phyloP scores from a whole-genome alignment of 2,329 filamentous ascomycete species.

The Penicillium sp. region DNA sequence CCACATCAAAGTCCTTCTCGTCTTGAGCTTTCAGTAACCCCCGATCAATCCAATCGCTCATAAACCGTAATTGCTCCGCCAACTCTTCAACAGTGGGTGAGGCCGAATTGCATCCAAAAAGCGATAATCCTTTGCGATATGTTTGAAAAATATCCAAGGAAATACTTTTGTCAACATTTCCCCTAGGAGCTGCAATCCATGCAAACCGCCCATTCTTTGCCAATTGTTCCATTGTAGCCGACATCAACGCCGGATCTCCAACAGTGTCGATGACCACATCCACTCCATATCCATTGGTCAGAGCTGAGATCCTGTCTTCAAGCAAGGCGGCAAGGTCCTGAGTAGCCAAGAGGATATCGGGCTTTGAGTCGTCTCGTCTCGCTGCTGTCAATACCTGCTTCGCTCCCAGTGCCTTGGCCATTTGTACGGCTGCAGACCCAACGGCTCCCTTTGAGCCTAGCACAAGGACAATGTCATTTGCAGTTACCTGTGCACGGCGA shows the following conservation, averaged over 20 bases:
- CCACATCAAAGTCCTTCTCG: slow-evolving; percentile 6
- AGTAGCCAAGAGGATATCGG: slow-evolving; percentile 17
- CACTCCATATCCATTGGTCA: slow-evolving; percentile 15
- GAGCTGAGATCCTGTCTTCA: neutral
- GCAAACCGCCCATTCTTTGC: slow-evolving; percentile 24
- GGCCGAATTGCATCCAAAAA: slow-evolving; percentile 21
- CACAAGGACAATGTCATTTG: slow-evolving; percentile 29
- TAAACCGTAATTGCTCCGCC: slow-evolving; percentile 9
- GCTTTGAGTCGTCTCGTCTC: slow-evolving; percentile 13
- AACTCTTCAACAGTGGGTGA: slow-evolving; percentile 10
- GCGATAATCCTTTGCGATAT: slow-evolving; percentile 20
- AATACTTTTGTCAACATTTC: slow-evolving; percentile 7
- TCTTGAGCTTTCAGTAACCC: slow-evolving; percentile 9
- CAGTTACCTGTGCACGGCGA: slow-evolving; percentile 17
- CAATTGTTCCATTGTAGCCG: slow-evolving; percentile 23
- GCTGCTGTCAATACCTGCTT: slow-evolving; percentile 25
- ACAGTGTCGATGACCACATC: slow-evolving; percentile 30
- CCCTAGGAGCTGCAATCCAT: slow-evolving; percentile 27
- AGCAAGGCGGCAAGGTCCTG: slow-evolving; percentile 1
- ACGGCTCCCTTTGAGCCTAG: slow-evolving; percentile 30
- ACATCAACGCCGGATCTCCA: slow-evolving; percentile 27
- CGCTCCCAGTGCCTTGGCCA: slow-evolving; percentile 26
- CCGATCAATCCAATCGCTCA: slow-evolving; percentile 14
- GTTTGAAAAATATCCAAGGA: slow-evolving; percentile 20
- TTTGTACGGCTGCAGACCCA: slow-evolving; percentile 25